Base-by-base conservation (phyloP, 1,139 yeast genomes). In the Nakaseomyces delphensis region DNA sequence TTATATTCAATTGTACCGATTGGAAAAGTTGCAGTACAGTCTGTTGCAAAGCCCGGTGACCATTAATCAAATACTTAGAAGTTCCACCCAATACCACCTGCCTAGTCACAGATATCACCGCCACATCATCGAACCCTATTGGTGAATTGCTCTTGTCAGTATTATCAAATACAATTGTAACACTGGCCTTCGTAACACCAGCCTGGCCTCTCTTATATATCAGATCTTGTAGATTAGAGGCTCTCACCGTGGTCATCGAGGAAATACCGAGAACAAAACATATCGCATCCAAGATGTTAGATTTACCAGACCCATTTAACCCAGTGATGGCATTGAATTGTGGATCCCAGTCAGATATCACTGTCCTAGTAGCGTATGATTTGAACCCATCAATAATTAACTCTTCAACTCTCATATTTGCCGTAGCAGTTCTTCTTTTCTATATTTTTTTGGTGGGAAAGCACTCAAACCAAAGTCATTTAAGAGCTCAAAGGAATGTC, bases 291-390 rank as follows among this genome's bases (percentile, higher is more conserved):
- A 91, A 69, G 46, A 91, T 87, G 62, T 91, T 91, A 16, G 96
- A 87, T 59, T 91, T 93, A 9, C 98, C 99, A 0, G 96, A 86
- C 10, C 99, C 99, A 62, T 93, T 93, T 45, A 91, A 71, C 9
- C 99, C 98, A 0, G 99, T 93, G 59, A 93, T 91, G 55, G 98
- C 96, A 65, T 93, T 93, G 66, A 93, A 93, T 63, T 83, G 95
- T 1, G 86, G 75, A 62, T 93, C 98, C 97, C 98, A 93, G 25
- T 81, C 85, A 1, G 95, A 77, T 23, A 93, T 85, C 32, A 89
- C 97, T 0, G 98, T 91, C 68, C 98, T 83, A 1, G 95, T 83
- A 18, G 97, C 96, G 56, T 93, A 93, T 23, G 96, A 87, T 67
- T 93, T 93, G 74, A 93, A 93, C 39, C 99, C 99, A 65, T 93